Base-by-base conservation (phyloP, 2,329 filamentous ascomycete genomes). In the Botrytis hyacinthi region DNA sequence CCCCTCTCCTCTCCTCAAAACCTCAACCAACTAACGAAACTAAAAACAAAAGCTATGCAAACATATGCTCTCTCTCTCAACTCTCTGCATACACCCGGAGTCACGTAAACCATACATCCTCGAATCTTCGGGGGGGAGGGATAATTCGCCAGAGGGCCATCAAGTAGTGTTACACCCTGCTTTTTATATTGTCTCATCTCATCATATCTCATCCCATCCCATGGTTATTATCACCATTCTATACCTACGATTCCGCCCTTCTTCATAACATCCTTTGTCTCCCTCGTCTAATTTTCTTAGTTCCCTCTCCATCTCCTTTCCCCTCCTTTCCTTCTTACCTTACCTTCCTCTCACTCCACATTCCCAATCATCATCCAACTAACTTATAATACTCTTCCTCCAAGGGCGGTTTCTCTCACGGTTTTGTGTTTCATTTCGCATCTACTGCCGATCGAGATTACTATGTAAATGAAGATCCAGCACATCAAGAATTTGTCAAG, bases 401-500 rank as follows among this genome's bases (percentile, higher is more conserved):
- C n/a, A 59, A 89, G 90, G 84, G 86, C 67, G 91, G 87, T 0
- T 87, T 91, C 69, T 90, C 90, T 0, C 92, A 94, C 79, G 90
- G 85, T 0, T 94, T 94, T 75, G 86, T 94, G 2, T 85, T 87
- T 35, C 88, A 92, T 77, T 94, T 94, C 74, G 85, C 86, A 16
- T 90, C 81, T 35, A 83, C 84, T 29, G 86, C 88, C 75, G 91
- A 94, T 79, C 84, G 91, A 65, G 86, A 90, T 74, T 93, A 93
- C 78, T 94, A 94, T 79, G 81, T 92, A 10, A 81, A 87, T 70
- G 82, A 88, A 44, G 92, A 94, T 77, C 89, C 90, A 1, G 86
- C 82, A 14, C 92, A 94, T 79, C 82, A 85, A 51, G 87, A 81
- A 0, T 93, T 93, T 76, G 83, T 88, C n/a, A 82, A 86, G 73